Conservation (phyloP, 1,284 basidiomycete species). For the Coriolopsis trogii region DNA sequence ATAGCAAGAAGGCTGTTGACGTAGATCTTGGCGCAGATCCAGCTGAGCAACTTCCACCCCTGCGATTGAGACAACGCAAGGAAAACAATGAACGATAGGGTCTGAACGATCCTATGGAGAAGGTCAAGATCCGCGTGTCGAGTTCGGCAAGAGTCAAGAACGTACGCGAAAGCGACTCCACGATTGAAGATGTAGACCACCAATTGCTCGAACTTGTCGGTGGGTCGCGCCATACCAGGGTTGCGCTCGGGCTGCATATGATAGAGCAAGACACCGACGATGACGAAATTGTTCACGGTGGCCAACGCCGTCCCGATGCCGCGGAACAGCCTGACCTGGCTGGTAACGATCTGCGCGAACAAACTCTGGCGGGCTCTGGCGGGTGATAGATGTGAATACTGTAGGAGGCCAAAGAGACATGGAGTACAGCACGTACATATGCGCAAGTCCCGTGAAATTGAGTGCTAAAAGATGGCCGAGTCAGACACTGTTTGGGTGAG, state of each 20-base stretch:
- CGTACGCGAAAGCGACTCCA: slow-evolving; percentile 34
- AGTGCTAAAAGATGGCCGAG: too few species aligned
- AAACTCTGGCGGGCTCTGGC: slow-evolving; percentile 19
- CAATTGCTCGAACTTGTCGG: slow-evolving; percentile 23
- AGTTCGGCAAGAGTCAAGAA: background rate
- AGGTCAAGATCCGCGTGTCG: background rate
- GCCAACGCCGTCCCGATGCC: slow-evolving; percentile 28
- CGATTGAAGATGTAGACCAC: slow-evolving; percentile 33
- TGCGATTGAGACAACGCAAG: slow-evolving; percentile 33
- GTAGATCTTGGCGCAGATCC: slow-evolving; percentile 38
- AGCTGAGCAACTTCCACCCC: slow-evolving; percentile 41
- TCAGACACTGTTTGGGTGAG: too few species aligned
- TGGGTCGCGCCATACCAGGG: slow-evolving; percentile 27
- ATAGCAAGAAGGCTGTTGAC: slow-evolving; percentile 30
- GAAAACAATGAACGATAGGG: slow-evolving; percentile 26
- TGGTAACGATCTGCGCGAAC: slow-evolving; percentile 24
- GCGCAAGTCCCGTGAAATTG: slow-evolving; percentile 25
- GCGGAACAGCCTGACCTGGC: slow-evolving; percentile 18
- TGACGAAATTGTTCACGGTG: slow-evolving; percentile 28
- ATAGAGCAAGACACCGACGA: slow-evolving; percentile 31
- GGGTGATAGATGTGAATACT: background rate
- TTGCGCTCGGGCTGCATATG: slow-evolving; percentile 33
- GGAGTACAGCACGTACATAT: background rate
- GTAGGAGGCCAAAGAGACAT: background rate
- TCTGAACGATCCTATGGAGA: slow-evolving; percentile 27